A percentile compares a stretch with the other conserved stretches of the same genome.
Conservation (phyloP, 768 basidiomycete genomes). For the Lentinula raphanica region DNA sequence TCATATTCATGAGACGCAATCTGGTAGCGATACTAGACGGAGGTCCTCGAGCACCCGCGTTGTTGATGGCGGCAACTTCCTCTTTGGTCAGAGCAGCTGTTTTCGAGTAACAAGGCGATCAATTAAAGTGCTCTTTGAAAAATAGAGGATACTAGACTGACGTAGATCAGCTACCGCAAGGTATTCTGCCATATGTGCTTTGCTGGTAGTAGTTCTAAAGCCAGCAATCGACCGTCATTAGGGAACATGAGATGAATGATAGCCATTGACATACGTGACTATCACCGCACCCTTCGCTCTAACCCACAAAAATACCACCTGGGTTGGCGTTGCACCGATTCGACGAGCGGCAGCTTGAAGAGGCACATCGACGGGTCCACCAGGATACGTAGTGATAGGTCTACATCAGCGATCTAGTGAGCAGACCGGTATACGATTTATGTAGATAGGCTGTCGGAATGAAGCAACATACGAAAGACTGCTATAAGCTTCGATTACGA, state of each 20-base stretch:
- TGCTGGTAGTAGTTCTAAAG: constrained; percentile 53
- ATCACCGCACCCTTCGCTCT: constrained; percentile 60
- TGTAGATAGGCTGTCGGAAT: too few species aligned
- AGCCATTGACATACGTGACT: constrained; percentile 47
- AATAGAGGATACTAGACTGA: constrained; percentile 22
- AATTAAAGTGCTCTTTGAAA: not conserved
- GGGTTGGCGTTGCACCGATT: constrained; percentile 51
- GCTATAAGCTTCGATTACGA: constrained; percentile 54
- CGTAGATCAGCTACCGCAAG: constrained; percentile 57
- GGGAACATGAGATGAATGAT: not conserved
- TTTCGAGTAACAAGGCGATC: not conserved
- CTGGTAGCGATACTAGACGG: constrained; percentile 16
- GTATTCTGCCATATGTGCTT: constrained; percentile 61
- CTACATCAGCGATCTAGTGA: constrained; percentile 32
- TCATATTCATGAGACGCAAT: not conserved
- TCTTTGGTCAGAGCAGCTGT: constrained; percentile 48
- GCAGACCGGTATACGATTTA: too few species aligned
- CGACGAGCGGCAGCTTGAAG: constrained; percentile 48
- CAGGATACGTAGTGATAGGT: constrained; percentile 54
- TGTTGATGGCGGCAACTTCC: constrained; percentile 61
- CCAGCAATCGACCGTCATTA: not conserved
- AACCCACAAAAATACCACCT: constrained; percentile 69
- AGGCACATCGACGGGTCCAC: constrained; percentile 59
- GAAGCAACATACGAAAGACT: constrained; percentile 34
- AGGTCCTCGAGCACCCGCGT: constrained; percentile 51